Base-by-base conservation (phyloP, 768 basidiomycete genomes). In the Mycena filopes region DNA sequence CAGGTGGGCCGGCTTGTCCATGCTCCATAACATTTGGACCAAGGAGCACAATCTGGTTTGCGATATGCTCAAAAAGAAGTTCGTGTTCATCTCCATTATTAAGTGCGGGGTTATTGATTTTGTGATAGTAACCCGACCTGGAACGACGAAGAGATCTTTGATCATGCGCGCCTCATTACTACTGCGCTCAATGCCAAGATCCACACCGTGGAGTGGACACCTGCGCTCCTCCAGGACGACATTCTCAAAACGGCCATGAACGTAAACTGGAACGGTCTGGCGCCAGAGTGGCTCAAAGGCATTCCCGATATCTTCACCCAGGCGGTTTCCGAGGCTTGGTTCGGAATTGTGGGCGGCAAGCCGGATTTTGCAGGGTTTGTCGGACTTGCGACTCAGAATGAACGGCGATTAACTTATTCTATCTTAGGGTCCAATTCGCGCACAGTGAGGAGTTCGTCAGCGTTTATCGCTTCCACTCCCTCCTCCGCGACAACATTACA, bases 171-270 rank as follows among this genome's bases (percentile, higher is more conserved):
- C 2, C 66, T 68, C 31, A 58, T 68, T n/a, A 64, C 66, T 8
- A 55, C 62, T 12, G 66, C 66, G 4, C 55, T 68, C 43, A 68
- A 68, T 23, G 62, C 66, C 46, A 68, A 68, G n/a, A 50, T 68
- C 25, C 66, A 68, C 57, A 68, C 66, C 16, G 61, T 68, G 28
- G 66, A 68, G 40, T 68, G 66, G 66, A 68, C 66, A 2, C 61
- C 66, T 13, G 66, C 66, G 7, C 41, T 68, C 3, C 26, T 68
- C 15, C 57, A 59, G 9, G 48, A 60, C 28, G 51, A 55, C 0
- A 60, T 64, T 47, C 62, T 68, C 11, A 11, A 63, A n/a, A n/a
- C 1, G 12, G 51, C 51, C 2, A 63, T 68, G 61, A 21, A 64
- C 9, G 29, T 53, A 21, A 68, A 68, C 57, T 64, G 66, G 66